Evolutionary conservation across 2,329 filamentous ascomycete species (phyloP), one percentile per base, ranked within the genome.

Genomic region (Lomentospora prolificans): DNA sequence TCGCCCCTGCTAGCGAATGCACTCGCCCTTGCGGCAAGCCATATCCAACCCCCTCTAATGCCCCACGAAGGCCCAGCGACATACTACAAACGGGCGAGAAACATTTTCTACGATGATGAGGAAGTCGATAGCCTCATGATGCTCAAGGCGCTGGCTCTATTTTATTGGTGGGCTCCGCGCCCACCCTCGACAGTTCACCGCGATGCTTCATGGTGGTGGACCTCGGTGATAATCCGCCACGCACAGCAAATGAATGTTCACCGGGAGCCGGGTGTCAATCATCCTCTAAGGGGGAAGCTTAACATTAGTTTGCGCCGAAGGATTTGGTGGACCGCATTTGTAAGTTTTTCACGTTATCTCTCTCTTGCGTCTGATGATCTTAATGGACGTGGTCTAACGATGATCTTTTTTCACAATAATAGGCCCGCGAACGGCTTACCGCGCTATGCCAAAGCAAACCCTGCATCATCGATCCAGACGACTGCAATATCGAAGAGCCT

Each of bases 181-280:
- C 62, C 67, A 31, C 71, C 72, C 0, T 66, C 68, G 1, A 66
- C 65, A 1, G 68, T 70, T 2, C 68, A 71, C 51, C 64, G 68
- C 2, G 67, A 75, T 58, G 67, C 70, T 1, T 69, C 69, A 22
- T 75, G 71, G 72, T 75, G 72, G 72, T 75, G 72, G 72, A 74
- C 70, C 0, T 70, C 69, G 2, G 67, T 73, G 3, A 65, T 71
- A 12, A 73, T 75, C 19, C 61, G 72, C 10, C 70, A 72, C 56
- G 72, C 70, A 2, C 72, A 75, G 55, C 71, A 75, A 56, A 68
- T 73, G 62, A 72, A 71, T 36, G 62, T 75, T 5, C 72, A 75
- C 48, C 68, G 70, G 2, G 71, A 74, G 51, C 69, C 68, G 0
- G 58, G 61, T 0, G 56, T 60, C 0, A 58, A 59, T 2, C 58